A percentile compares a stretch with the other conserved stretches of the same genome.
phyloP scores from a whole-genome alignment of 31 red algal species.

The Asparagopsis taxiformis region DNA sequence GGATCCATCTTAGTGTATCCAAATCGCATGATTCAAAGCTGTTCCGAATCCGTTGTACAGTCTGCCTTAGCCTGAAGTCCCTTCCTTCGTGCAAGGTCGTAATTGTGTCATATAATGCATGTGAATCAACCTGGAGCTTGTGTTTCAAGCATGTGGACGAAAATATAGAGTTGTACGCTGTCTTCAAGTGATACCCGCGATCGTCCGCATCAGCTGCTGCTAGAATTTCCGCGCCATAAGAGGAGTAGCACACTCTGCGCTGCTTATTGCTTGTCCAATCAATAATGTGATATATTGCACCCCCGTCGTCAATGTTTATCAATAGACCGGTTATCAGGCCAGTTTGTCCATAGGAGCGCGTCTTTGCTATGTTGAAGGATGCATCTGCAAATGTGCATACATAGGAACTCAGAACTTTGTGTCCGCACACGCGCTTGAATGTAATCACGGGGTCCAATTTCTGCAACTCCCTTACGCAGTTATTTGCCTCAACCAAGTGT shows the following conservation, averaged over 20 bases:
- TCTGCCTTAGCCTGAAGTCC: slow-evolving; percentile 5
- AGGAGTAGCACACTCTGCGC: slow-evolving; percentile 7
- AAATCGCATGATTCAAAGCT: slow-evolving; percentile 6
- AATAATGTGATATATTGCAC: neutral
- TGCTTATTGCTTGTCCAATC: slow-evolving; percentile 11
- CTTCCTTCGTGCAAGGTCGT: slow-evolving; percentile 14
- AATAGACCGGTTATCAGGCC: slow-evolving; percentile 7
- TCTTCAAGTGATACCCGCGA: slow-evolving; percentile 1
- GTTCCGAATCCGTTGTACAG: slow-evolving; percentile 5
- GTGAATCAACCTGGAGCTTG: neutral
- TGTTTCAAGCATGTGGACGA: neutral
- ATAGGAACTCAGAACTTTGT: neutral
- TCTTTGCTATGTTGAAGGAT: neutral
- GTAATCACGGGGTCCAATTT: neutral
- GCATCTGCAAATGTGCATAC: slow-evolving; percentile 10
- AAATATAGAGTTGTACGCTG: neutral
- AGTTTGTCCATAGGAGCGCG: neutral
- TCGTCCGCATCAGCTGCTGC: slow-evolving; percentile 1
- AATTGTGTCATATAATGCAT: neutral
- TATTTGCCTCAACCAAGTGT: neutral
- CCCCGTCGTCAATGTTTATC: neutral
- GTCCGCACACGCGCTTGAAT: neutral
- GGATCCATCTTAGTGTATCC: slow-evolving; percentile 3
- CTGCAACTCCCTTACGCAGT: neutral
- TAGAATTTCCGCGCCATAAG: slow-evolving; percentile 14